A percentile compares a stretch with the other conserved stretches of the same genome.
Conservation (phyloP, 1,284 basidiomycete genomes). For the Meira miltonrushii region DNA sequence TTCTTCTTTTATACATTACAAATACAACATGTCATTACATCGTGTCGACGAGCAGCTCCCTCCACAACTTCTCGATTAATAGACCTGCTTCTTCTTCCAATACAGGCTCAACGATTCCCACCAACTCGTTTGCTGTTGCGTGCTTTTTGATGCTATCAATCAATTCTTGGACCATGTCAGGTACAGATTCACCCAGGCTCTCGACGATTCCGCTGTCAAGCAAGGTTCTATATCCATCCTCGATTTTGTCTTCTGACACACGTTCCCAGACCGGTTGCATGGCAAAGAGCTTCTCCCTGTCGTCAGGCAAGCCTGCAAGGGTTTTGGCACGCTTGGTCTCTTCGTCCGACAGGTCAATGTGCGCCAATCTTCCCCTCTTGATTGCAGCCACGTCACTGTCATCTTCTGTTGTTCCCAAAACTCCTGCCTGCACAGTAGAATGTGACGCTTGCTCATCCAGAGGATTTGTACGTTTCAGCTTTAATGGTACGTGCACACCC, state of each 20-base stretch:
- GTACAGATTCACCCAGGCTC: constrained; percentile 41
- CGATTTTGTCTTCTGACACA: constrained; percentile 27
- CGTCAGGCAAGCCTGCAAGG: constrained; percentile 15
- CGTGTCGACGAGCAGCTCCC: constrained; percentile 31
- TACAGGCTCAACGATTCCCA: constrained; percentile 41
- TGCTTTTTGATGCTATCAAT: constrained; percentile 28
- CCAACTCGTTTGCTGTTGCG: constrained; percentile 20
- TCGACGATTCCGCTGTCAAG: constrained; percentile 37
- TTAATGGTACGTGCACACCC: constrained; percentile 31
- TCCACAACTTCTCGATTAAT: constrained; percentile 41
- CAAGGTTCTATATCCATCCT: constrained; percentile 24
- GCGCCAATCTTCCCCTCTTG: constrained; percentile 21
- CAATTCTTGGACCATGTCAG: constrained; percentile 35
- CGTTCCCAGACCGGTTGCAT: constrained; percentile 33
- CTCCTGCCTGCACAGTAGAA: constrained; percentile 1
- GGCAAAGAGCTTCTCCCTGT: constrained; percentile 17
- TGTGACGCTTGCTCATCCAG: neutral
- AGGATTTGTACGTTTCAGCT: constrained; percentile 23
- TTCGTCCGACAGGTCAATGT: constrained; percentile 29
- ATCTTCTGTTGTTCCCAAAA: constrained; percentile 36
- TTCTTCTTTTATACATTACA: too few species aligned
- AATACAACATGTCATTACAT: too few species aligned
- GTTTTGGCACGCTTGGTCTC: constrained; percentile 20
- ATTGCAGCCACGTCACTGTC: constrained; percentile 25
- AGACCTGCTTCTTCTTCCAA: constrained; percentile 42